These are phyloP conservation scores for Diaporthe longicolla DNA, from an alignment of 2,329 filamentous ascomycete species.

Conservation along the genomic window DNA sequence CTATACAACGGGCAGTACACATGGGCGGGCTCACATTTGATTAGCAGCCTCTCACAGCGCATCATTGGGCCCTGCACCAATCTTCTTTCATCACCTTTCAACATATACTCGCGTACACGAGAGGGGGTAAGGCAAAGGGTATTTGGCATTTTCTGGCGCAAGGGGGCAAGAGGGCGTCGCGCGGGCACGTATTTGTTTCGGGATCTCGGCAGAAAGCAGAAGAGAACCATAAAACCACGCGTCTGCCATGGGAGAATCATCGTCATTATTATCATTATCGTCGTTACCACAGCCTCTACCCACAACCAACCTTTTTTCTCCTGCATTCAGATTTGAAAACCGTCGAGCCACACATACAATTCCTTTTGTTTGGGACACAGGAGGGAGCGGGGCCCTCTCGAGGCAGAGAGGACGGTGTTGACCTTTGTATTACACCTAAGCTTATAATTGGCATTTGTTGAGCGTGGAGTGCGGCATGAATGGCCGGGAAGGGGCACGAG, in stretches of 20 bases:
- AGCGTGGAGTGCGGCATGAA: conserved; percentile 52
- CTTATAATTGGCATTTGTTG: conserved; percentile 52
- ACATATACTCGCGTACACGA: conserved; percentile 22
- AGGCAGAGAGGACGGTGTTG: conserved; percentile 27
- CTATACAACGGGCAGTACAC: conserved; percentile 24
- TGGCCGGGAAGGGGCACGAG: conserved; percentile 18
- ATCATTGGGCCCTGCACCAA: conserved; percentile 12
- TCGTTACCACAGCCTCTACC: conserved; percentile 18
- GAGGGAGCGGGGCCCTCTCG: background rate
- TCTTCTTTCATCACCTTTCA: conserved; percentile 23
- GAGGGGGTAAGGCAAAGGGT: conserved; percentile 24
- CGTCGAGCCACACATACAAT: conserved; percentile 37
- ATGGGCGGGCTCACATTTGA: conserved; percentile 25
- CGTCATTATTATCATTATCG: conserved; percentile 27
- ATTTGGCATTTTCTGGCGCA: conserved; percentile 43
- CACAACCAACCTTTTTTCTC: conserved; percentile 10
- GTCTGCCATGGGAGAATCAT: conserved; percentile 26
- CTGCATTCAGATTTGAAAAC: conserved; percentile 28
- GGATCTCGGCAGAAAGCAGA: conserved; percentile 20
- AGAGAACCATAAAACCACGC: conserved; percentile 16
- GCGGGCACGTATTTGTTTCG: conserved; percentile 24
- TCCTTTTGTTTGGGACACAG: conserved; percentile 39
- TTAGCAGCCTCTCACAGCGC: background rate
- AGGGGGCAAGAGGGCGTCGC: conserved; percentile 36
- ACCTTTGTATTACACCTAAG: conserved; percentile 35